Evolutionary conservation across 768 basidiomycete genomes (phyloP).

Genomic region (Suillus discolor): DNA sequence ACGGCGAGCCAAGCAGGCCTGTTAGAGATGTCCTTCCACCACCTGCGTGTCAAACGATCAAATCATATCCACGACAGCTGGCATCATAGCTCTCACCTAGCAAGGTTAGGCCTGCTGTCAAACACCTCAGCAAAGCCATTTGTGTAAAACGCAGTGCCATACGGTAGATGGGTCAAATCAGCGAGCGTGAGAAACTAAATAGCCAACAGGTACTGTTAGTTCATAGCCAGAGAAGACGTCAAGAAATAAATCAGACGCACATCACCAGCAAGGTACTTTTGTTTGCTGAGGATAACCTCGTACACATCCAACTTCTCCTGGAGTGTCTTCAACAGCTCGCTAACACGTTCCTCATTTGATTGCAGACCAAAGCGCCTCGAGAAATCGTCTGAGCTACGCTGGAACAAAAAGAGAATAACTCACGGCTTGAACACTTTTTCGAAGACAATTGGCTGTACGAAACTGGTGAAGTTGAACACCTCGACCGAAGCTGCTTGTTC

Average conservation of each 20-base stretch:
- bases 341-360: constrained; percentile 25
- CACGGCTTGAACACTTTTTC: constrained; percentile 60
- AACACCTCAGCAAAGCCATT: constrained; percentile 33
- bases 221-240: background rate
- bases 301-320: constrained; percentile 49
- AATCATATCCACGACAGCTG: background rate
- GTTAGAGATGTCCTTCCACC: constrained; percentile 52
- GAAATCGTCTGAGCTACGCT: constrained; percentile 7
- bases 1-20: constrained; percentile 50
- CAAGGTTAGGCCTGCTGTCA: constrained; percentile 42
- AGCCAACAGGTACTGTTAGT: background rate
- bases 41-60: constrained; percentile 33
- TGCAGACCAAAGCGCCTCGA: constrained; percentile 20
- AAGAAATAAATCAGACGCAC: constrained; percentile 34
- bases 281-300: constrained; percentile 54
- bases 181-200: constrained; percentile 51
- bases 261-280: constrained; percentile 58
- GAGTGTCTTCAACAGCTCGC: constrained; percentile 20
- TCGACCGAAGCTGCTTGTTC: constrained; percentile 49
- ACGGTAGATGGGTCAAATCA: constrained; percentile 61
- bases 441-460: constrained; percentile 37
- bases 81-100: constrained; percentile 34
- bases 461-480: constrained; percentile 48
- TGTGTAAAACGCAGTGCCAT: constrained; percentile 32
- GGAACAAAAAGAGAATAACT: constrained; percentile 16